Evolutionary conservation across 2,329 filamentous ascomycete species (phyloP).

Genomic region (Ascochyta fabae): DNA sequence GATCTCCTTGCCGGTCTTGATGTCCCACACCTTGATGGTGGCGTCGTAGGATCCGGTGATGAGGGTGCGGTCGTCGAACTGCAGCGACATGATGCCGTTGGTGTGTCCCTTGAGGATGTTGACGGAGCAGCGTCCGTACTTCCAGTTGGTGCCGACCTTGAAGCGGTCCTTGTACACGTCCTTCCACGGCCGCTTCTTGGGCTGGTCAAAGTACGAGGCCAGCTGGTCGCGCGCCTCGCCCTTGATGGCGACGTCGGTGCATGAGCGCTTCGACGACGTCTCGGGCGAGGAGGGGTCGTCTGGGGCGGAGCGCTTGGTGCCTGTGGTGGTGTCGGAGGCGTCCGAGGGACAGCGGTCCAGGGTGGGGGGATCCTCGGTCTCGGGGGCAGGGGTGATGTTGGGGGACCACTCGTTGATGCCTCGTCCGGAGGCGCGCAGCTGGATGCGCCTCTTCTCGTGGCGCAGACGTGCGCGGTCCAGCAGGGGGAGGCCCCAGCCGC

Average conservation of each 20-base stretch:
- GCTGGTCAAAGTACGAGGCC: constrained; percentile 58
- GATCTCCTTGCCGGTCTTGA: constrained; percentile 83
- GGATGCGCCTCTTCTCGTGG: constrained; percentile 85
- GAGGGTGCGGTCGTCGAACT: constrained; percentile 87
- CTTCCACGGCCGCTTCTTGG: constrained; percentile 78
- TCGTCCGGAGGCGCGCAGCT: constrained; percentile 68
- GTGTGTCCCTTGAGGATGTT: constrained; percentile 85
- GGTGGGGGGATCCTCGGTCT: constrained; percentile 30
- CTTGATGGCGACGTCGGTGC: constrained; percentile 25
- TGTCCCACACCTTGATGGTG: constrained; percentile 95
- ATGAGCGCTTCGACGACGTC: constrained; percentile 43
- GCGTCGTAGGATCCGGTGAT: constrained; percentile 95
- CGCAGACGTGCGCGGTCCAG: constrained; percentile 87
- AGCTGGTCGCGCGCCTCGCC: constrained; percentile 38
- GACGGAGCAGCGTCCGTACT: constrained; percentile 86
- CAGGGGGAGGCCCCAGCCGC: constrained; percentile 91
- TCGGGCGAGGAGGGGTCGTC: constrained; percentile 35
- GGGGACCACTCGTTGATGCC: constrained; percentile 63
- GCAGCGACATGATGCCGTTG: constrained; percentile 82
- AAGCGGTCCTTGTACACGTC: constrained; percentile 95
- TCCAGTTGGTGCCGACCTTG: constrained; percentile 97
- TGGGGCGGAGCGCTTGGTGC: constrained; percentile 40
- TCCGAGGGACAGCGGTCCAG: constrained; percentile 21
- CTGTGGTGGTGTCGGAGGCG: constrained; percentile 22
- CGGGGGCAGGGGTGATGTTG: constrained; percentile 56